These are phyloP conservation scores for Cylindrodendrum hubeiense DNA, from an alignment of 2,329 filamentous ascomycete genomes.

Conservation along the genomic window DNA sequence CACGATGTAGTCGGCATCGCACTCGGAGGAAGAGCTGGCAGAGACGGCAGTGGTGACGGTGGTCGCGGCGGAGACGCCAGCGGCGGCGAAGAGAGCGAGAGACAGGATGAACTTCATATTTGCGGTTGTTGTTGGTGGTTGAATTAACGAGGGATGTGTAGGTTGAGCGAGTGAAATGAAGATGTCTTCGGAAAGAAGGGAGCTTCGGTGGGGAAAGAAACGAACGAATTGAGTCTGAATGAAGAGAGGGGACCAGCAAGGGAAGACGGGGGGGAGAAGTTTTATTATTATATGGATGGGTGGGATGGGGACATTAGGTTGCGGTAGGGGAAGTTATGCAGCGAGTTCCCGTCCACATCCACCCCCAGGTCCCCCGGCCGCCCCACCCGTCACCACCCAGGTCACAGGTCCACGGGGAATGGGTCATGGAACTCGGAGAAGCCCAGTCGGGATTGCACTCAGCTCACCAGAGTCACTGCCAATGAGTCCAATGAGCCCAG, in stretches of 20 bases:
- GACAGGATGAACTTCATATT: conserved; percentile 61
- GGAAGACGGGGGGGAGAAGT: conserved; percentile 6
- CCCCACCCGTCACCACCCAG: background rate
- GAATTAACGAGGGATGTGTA: background rate
- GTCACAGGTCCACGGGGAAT: background rate
- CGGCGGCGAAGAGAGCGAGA: conserved; percentile 54
- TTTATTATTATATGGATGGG: conserved; percentile 9
- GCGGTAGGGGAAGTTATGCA: conserved; percentile 2
- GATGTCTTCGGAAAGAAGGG: background rate
- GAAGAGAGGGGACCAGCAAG: background rate
- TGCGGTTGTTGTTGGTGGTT: conserved; percentile 29
- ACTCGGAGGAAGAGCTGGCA: conserved; percentile 48
- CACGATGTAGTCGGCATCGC: conserved; percentile 62
- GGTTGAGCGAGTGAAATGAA: conserved; percentile 2
- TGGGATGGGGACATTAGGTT: conserved; percentile 4
- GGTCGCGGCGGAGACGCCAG: conserved; percentile 50
- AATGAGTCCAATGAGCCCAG: background rate
- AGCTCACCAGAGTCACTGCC: background rate
- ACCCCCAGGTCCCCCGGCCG: background rate
- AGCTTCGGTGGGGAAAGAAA: background rate
- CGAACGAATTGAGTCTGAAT: background rate
- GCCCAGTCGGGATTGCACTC: background rate
- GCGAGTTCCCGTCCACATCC: background rate
- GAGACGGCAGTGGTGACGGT: conserved; percentile 44
- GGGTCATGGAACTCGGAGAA: background rate